phyloP scores from a whole-genome alignment of 306 rosid species.

The Calophaca sinica region DNA sequence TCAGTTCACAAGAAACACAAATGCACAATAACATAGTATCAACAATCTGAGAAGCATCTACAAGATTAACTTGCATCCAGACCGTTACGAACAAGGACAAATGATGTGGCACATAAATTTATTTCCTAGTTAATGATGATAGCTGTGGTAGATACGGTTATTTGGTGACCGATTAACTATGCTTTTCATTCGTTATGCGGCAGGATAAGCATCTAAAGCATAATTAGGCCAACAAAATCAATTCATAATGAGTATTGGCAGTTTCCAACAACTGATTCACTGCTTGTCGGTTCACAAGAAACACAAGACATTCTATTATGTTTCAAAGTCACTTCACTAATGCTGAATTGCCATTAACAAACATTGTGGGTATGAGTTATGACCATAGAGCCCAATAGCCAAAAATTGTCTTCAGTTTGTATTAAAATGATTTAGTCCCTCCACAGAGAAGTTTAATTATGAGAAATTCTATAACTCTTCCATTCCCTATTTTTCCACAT shows the following conservation, averaged over 20 bases:
- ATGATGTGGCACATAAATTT: background rate
- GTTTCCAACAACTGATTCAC: conserved; percentile 28
- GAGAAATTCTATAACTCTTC: conserved; percentile 26
- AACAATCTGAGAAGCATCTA: too few species aligned
- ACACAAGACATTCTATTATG: background rate
- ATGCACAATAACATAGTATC: too few species aligned
- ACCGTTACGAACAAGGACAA: background rate
- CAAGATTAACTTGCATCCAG: too few species aligned
- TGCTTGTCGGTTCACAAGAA: conserved; percentile 9
- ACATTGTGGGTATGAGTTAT: conserved; percentile 27
- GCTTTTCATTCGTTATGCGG: conserved; percentile 10
- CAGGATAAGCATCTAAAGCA: conserved; percentile 35
- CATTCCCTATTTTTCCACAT: conserved; percentile 1
- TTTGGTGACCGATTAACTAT: conserved; percentile 28
- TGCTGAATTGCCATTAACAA: conserved; percentile 13
- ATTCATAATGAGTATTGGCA: conserved; percentile 22
- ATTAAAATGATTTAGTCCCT: conserved; percentile 10
- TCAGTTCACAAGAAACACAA: conserved; percentile 15
- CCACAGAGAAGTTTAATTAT: conserved; percentile 10
- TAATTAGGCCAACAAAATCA: conserved; percentile 29
- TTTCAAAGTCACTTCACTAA: conserved; percentile 23
- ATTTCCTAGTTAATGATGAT: conserved; percentile 1
- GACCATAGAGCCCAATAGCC: conserved; percentile 28
- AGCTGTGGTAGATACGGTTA: conserved; percentile 4
- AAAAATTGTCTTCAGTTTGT: conserved; percentile 15